Evolutionary conservation across 1,284 basidiomycete genomes (phyloP).

Genomic region (Xerocomus nothofagi): DNA sequence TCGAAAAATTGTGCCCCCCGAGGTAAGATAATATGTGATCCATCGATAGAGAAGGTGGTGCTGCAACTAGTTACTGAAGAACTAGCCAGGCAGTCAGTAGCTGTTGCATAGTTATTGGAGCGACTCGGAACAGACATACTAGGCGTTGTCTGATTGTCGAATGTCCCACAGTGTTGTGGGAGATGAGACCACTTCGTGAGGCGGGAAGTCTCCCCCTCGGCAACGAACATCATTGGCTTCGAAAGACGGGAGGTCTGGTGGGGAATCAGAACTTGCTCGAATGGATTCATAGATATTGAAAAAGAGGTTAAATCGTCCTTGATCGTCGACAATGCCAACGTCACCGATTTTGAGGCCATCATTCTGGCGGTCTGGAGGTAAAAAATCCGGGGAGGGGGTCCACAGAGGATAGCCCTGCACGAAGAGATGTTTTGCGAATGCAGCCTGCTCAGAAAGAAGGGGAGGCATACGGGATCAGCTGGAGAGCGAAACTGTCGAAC

Average conservation of each 20-base stretch:
- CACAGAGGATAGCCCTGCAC: slow-evolving; percentile 5
- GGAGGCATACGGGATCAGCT: not conserved
- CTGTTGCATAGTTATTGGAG: not conserved
- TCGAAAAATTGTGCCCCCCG: not conserved
- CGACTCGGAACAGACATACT: not conserved
- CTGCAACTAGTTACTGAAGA: not conserved
- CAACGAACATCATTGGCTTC: not conserved
- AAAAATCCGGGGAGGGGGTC: not conserved
- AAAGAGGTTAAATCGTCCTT: not conserved
- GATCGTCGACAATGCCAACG: slow-evolving; percentile 2
- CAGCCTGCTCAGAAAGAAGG: not conserved
- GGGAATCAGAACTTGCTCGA: not conserved
- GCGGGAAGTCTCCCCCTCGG: not conserved
- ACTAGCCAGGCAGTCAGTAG: not conserved
- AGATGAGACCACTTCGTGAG: not conserved
- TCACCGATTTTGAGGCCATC: slow-evolving; percentile 4
- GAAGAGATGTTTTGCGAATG: not conserved
- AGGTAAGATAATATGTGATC: slow-evolving; percentile 4
- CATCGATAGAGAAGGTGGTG: not conserved
- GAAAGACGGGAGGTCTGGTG: not conserved
- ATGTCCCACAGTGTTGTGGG: not conserved
- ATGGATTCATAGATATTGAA: slow-evolving; percentile 1
- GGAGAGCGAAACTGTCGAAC: not conserved
- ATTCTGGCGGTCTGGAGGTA: not conserved
- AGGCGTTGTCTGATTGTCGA: not conserved